These are phyloP conservation scores for Hyphopichia wangnamkhiaoensis DNA, from an alignment of 1,139 yeast genomes.

Conservation along the genomic window DNA sequence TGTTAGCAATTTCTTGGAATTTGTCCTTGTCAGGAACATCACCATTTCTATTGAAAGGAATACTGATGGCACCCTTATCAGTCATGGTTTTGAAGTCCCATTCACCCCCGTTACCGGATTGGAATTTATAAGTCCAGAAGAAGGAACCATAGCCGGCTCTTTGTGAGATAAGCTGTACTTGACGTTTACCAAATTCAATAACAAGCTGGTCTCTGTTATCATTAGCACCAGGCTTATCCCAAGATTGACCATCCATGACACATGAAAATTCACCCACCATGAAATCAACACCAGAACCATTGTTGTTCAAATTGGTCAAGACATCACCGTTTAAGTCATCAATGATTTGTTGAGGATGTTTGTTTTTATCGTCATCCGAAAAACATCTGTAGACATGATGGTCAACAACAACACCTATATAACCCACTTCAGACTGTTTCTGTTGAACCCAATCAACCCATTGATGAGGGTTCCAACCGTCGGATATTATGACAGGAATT, in stretches of 20 bases:
- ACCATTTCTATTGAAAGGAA: slow-evolving; percentile 23
- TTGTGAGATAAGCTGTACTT: slow-evolving; percentile 43
- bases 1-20: slow-evolving; percentile 40
- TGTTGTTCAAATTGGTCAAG: slow-evolving; percentile 49
- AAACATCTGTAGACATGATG: slow-evolving; percentile 87
- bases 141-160: slow-evolving; percentile 69
- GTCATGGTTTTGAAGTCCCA: slow-evolving; percentile 90
- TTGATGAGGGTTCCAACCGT: slow-evolving; percentile 89
- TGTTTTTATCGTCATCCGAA: slow-evolving; percentile 68
- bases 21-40: slow-evolving; percentile 40
- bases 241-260: slow-evolving; percentile 73
- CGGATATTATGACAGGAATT: slow-evolving; percentile 80
- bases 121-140: slow-evolving; percentile 91
- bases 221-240: slow-evolving; percentile 60
- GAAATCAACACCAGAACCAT: slow-evolving; percentile 60
- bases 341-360: slow-evolving; percentile 65
- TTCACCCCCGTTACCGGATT: slow-evolving; percentile 90
- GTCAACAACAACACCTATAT: slow-evolving; percentile 72
- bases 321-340: slow-evolving; percentile 55
- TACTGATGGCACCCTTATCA: slow-evolving; percentile 57
- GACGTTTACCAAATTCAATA: slow-evolving; percentile 40
- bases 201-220: slow-evolving; percentile 38
- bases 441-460: slow-evolving; percentile 71
- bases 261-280: slow-evolving; percentile 91
- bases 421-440: slow-evolving; percentile 34